phyloP scores from a whole-genome alignment of 176 grass and related monocot species.

The Oryza punctata region DNA sequence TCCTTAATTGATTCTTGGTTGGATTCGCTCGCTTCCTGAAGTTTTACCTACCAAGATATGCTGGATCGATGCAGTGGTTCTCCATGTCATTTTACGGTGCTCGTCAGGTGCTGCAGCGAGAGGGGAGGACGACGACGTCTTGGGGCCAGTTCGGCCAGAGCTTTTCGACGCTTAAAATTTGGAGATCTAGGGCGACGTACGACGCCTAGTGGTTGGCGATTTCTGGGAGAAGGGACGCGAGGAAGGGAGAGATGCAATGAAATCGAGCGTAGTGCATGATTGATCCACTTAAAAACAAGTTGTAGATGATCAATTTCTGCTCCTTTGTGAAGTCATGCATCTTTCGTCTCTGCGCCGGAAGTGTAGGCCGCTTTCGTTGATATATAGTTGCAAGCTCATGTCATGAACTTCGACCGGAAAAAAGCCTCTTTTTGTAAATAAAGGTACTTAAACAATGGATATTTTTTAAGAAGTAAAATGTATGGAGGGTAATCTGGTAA shows the following conservation, averaged over 20 bases:
- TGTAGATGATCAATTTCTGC: neutral
- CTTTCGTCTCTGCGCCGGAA: neutral
- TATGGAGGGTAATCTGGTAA: no score
- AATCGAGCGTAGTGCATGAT: constrained; percentile 24
- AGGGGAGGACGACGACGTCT: neutral
- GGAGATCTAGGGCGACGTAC: neutral
- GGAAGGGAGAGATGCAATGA: neutral
- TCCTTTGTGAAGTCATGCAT: constrained; percentile 36
- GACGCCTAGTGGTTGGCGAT: constrained; percentile 27
- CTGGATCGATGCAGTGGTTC: neutral
- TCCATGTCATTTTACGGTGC: constrained; percentile 26
- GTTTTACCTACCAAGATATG: constrained; percentile 14
- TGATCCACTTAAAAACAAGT: constrained; percentile 34
- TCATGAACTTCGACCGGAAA: constrained; percentile 23
- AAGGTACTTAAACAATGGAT: neutral
- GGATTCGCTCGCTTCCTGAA: neutral
- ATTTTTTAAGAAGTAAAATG: neutral
- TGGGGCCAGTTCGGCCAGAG: constrained; percentile 17
- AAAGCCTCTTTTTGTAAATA: neutral
- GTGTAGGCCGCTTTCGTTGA: constrained; percentile 22
- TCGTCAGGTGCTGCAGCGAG: constrained; percentile 26
- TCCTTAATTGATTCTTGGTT: neutral
- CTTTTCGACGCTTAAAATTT: constrained; percentile 12
- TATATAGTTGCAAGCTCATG: constrained; percentile 10
- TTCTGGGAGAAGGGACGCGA: constrained; percentile 12